These are phyloP conservation scores for Fusarium xyrophilum DNA, from an alignment of 2,329 filamentous ascomycete genomes.

Conservation along the genomic window DNA sequence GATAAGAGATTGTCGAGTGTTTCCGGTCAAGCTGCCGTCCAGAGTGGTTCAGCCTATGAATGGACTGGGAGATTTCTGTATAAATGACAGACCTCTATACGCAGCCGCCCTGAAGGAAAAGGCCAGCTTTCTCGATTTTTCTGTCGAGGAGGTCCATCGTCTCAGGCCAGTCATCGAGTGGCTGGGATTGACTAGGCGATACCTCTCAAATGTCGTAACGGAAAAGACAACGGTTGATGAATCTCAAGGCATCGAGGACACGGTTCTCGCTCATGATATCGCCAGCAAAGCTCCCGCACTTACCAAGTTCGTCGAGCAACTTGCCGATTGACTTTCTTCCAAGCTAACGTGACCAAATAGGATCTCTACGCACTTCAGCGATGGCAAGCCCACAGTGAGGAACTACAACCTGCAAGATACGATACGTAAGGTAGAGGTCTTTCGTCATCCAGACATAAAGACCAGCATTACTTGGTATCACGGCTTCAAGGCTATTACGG, in stretches of 20 bases:
- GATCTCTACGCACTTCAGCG: neutral
- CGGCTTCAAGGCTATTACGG: neutral
- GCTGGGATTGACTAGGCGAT: neutral
- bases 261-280: fast-evolving
- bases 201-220: neutral
- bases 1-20: neutral
- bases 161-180: neutral
- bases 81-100: neutral
- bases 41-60: neutral
- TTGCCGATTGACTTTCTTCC: fast-evolving
- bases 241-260: neutral
- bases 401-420: neutral
- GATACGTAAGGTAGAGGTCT: neutral
- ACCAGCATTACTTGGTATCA: neutral
- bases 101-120: neutral
- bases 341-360: neutral
- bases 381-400: neutral
- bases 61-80: neutral
- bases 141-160: neutral
- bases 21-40: neutral
- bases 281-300: neutral
- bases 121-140: neutral
- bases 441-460: neutral
- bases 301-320: neutral
- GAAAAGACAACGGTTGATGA: neutral